phyloP scores from a whole-genome alignment of 1,284 basidiomycete genomes.

The Cutaneotrichosporon cyanovorans region DNA sequence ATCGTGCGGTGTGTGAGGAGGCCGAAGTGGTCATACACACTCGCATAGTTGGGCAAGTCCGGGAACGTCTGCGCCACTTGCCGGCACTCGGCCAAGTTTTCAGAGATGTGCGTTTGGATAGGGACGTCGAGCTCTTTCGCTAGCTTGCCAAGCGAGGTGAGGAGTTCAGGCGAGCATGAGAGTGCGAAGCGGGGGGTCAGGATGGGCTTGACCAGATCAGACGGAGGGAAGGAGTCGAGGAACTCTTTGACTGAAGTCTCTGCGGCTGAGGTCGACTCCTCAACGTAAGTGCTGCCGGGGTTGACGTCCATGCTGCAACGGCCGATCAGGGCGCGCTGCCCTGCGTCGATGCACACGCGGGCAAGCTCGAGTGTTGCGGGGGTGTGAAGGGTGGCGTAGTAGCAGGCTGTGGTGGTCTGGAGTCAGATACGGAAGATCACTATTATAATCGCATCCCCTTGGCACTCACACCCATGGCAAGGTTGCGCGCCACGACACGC shows the following conservation, averaged over 20 bases:
- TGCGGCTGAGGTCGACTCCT: constrained; percentile 53
- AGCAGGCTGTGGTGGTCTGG: constrained; percentile 88
- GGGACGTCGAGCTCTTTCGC: constrained; percentile 42
- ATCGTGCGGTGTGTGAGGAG: constrained; percentile 74
- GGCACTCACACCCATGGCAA: constrained; percentile 64
- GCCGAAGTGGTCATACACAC: constrained; percentile 72
- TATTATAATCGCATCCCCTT: no score
- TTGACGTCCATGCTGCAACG: constrained; percentile 92
- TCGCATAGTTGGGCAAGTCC: constrained; percentile 56
- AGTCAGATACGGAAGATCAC: constrained; percentile 1
- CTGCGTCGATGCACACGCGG: constrained; percentile 60
- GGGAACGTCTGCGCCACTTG: constrained; percentile 63
- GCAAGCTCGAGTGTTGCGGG: constrained; percentile 75
- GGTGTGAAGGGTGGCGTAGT: constrained; percentile 78
- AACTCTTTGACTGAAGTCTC: constrained; percentile 60
- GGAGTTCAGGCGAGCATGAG: constrained; percentile 70
- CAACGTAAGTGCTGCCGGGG: constrained; percentile 63
- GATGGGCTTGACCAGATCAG: constrained; percentile 70
- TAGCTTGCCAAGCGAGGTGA: constrained; percentile 58
- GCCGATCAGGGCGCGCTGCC: constrained; percentile 81
- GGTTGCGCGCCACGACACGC: constrained; percentile 64
- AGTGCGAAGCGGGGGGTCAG: constrained; percentile 94
- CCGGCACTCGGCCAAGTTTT: constrained; percentile 70
- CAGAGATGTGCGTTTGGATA: constrained; percentile 89
- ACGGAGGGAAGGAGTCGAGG: constrained; percentile 58